A percentile compares a stretch with the other conserved stretches of the same genome.
Evolutionary conservation across 768 basidiomycete genomes (phyloP).

Genomic region (Exsudoporus frostii): DNA sequence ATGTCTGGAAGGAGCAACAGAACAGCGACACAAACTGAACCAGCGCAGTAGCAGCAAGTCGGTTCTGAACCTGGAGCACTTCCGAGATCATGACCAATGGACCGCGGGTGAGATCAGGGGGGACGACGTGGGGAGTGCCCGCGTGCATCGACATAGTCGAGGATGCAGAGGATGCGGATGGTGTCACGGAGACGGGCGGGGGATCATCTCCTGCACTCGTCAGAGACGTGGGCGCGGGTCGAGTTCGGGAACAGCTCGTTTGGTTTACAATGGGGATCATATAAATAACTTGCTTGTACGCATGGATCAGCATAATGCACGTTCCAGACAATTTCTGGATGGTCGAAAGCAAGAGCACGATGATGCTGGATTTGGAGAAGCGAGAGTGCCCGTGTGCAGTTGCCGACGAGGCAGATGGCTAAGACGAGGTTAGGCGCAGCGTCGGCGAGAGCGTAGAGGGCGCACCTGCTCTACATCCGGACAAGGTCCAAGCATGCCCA

Average conservation of each 20-base stretch:
- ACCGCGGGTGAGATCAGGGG: slow-evolving; percentile 39
- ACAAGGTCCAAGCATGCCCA: slow-evolving; percentile 60
- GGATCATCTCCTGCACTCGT: background rate
- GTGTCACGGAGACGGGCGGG: slow-evolving; percentile 2
- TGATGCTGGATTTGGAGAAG: slow-evolving; percentile 49
- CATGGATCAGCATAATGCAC: slow-evolving; percentile 64
- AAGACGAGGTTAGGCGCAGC: background rate
- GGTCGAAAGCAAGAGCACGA: slow-evolving; percentile 70
- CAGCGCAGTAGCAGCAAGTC: slow-evolving; percentile 46
- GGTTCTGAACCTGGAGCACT: slow-evolving; percentile 45
- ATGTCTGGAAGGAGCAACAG: slow-evolving; percentile 45
- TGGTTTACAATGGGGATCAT: slow-evolving; percentile 68
- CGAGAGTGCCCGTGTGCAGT: slow-evolving; percentile 33
- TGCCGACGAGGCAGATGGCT: slow-evolving; percentile 23
- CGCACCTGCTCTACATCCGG: slow-evolving; percentile 28
- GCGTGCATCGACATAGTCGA: slow-evolving; percentile 22
- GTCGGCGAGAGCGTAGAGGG: background rate
- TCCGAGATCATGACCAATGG: slow-evolving; percentile 47
- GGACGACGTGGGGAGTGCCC: background rate
- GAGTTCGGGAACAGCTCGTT: slow-evolving; percentile 11
- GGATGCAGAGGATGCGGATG: slow-evolving; percentile 24
- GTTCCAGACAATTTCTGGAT: slow-evolving; percentile 69
- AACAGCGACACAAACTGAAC: slow-evolving; percentile 47
- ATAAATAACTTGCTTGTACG: slow-evolving; percentile 60
- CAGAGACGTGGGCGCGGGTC: background rate